Evolutionary conservation across 805 yeast species (phyloP), one percentile per base, ranked within the genome.

Genomic region (Myxozyma sirexii): DNA sequence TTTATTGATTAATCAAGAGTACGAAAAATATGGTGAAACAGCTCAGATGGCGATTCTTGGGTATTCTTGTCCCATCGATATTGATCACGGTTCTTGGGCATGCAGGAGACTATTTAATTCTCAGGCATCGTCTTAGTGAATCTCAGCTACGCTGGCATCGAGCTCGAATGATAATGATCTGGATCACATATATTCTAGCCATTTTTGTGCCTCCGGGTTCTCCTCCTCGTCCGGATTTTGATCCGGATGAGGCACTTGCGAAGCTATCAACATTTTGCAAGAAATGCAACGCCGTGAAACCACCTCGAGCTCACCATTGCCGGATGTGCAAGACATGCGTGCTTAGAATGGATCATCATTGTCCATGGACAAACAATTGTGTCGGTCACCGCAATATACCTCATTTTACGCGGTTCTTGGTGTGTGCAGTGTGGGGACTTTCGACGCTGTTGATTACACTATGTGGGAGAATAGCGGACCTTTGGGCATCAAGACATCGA

Each of bases 281-380:
- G 57, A 90, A 88, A 71, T 91, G 97, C 72, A 66, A 84, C 41
- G 74, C 72, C 41, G 84, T 80, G 73, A 91, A 91, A 70, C 97
- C 97, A 0, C 93, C 86, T 69, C 75, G 97, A 61, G 70, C 90
- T 3, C 97, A 91, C 70, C 97, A 91, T 74, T 91, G 97, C 72
- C 86, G 86, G 67, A 80, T 83, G 0, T 90, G 73, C 59, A 64
- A 68, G n/a, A 67, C 63, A 42, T 91, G 97, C 72, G 86, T 91
- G n/a, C 71, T 91, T 58, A 82, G 83, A 70, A 92, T 91, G 97
- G 97, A 91, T 72, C 97, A 91, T 71, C 97, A 91, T 74, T 86
- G 87, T 71, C 97, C 97, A 0, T 92, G 97, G 97, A 90, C 96
- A 0, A 82, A 83, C 72, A 92, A 89, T 70, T 92, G 97, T 70